Percentiles rank a stretch among this genome's conserved stretches.
phyloP scores from a whole-genome alignment of 1,284 basidiomycete species.

The Ganoderma boninense region DNA sequence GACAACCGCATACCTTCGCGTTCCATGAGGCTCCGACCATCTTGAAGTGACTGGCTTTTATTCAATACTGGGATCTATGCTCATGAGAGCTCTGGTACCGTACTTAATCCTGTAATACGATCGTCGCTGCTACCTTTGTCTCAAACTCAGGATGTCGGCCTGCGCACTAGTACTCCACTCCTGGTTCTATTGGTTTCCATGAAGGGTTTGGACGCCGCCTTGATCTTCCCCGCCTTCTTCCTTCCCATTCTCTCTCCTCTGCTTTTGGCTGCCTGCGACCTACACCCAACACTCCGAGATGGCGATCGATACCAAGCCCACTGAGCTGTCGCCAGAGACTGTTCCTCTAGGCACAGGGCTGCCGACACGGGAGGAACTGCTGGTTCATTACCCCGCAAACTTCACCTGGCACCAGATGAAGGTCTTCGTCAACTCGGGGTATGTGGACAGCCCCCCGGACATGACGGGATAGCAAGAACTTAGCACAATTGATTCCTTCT shows the following conservation, averaged over 20 bases:
- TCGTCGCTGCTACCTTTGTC: constrained; percentile 2
- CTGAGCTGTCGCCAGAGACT: constrained; percentile 27
- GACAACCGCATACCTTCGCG: not conserved
- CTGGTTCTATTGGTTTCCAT: not conserved
- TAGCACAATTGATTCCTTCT: no score
- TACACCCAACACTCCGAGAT: constrained; percentile 9
- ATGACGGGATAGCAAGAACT: not conserved
- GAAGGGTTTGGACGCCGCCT: not conserved
- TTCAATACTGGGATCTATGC: not conserved
- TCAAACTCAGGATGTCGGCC: not conserved
- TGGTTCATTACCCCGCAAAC: constrained; percentile 71
- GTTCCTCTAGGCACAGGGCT: constrained; percentile 61
- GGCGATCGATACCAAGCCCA: constrained; percentile 13
- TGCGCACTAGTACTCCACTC: not conserved
- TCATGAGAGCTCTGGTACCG: not conserved
- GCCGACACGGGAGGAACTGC: constrained; percentile 72
- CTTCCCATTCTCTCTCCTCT: not conserved
- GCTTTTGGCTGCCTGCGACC: not conserved
- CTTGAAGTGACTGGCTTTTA: not conserved
- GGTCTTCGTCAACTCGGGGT: constrained; percentile 82
- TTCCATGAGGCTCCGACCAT: not conserved
- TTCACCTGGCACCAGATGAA: constrained; percentile 81
- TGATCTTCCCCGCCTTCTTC: not conserved
- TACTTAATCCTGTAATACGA: not conserved
- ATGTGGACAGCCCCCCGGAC: constrained; percentile 13